phyloP scores from a whole-genome alignment of 306 rosid genomes.

The Rosa multiflora region DNA sequence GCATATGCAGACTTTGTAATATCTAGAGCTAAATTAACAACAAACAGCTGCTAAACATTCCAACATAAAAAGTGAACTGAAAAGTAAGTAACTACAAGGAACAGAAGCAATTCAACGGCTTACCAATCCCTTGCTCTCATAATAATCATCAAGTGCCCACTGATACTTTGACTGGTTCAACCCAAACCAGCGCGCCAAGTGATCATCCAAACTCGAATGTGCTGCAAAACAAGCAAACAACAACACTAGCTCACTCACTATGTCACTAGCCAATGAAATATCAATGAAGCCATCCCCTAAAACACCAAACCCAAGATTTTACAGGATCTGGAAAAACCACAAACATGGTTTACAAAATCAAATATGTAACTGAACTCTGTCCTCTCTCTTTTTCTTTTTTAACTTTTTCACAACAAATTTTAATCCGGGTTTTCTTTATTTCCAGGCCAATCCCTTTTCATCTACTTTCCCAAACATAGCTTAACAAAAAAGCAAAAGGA shows the following conservation, averaged over 20 bases:
- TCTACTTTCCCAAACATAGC: background rate
- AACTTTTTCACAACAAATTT: background rate
- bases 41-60: slow-evolving; percentile 1
- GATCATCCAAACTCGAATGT: slow-evolving; percentile 94
- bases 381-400: background rate
- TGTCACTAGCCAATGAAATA: background rate
- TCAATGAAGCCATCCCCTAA: background rate
- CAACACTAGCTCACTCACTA: background rate
- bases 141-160: slow-evolving; percentile 97
- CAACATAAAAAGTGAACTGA: background rate
- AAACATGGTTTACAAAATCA: background rate
- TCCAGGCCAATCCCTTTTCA: background rate
- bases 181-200: slow-evolving; percentile 98
- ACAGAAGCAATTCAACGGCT: slow-evolving; percentile 32
- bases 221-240: slow-evolving; percentile 47
- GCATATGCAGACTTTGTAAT: background rate
- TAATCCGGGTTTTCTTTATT: background rate
- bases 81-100: background rate
- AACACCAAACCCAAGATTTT: background rate
- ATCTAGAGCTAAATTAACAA: slow-evolving; percentile 2
- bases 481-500: background rate
- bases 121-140: slow-evolving; percentile 90
- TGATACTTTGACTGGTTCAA: slow-evolving; percentile 95
- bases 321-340: background rate
- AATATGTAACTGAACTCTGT: too few relatives aligned